Base-by-base conservation (phyloP, 2,329 filamentous ascomycete species). In the Exophiala spinifera region DNA sequence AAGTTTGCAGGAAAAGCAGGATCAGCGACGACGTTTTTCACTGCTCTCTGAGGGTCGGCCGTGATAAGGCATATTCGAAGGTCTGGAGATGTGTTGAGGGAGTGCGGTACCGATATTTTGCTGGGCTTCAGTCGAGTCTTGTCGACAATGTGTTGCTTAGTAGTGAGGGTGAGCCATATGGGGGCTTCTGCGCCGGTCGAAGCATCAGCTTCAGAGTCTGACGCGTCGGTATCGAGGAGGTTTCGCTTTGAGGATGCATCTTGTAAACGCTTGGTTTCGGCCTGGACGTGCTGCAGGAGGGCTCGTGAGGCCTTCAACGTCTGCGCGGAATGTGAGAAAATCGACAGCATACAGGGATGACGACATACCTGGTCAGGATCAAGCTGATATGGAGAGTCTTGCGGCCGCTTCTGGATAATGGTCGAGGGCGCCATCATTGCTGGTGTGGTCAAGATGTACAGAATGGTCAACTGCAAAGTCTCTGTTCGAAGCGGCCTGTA, bases 11-110 rank as follows among this genome's bases (percentile, higher is more conserved):
- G 87, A 75, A 90, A 91, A 23, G 83, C 80, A 39, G 86, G 81
- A 51, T 86, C 83, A 48, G 84, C 85, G 60, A 96, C 80, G 43
- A 95, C 80, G 72, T 97, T 87, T 78, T 97, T 97, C 80, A 94
- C 95, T 51, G 84, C 81, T 61, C 91, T 84, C 79, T 96, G 91
- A 1, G 85, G 84, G 63, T 86, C 84, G 64, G 90, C 89, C 52
- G 87, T 89, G 71, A 96, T 95, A 57, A 96, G 78, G 74, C 91
- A 96, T 72, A 96, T 79, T 64, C 84, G 87, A 53, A 84, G 76
- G 52, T 80, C 81, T 53, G 81, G 74, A 61, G 84, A 80, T 61
- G 80, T 77, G 73, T 88, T 85, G 59, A 95, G 80, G 8, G 88
- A 79, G 72, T 95, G 85, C 45, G 90, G 89, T 49, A 95, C 77